phyloP scores from a whole-genome alignment of 495 filamentous ascomycete genomes.

The Aspergillus incahuasiensis region DNA sequence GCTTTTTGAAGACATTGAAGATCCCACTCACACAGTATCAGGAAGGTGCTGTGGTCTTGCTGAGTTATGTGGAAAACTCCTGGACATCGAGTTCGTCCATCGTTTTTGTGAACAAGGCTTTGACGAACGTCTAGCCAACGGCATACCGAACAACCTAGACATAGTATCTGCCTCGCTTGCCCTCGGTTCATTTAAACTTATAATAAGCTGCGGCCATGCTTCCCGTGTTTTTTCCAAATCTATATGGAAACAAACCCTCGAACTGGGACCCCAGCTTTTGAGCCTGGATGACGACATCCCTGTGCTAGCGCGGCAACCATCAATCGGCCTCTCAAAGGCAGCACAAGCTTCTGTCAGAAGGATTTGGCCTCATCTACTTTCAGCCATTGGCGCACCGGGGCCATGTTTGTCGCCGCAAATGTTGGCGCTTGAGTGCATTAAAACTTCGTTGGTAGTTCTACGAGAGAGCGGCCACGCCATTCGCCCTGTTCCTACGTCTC shows the following conservation, averaged over 20 bases:
- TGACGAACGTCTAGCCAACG: constrained; percentile 57
- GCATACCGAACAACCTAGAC: constrained; percentile 27
- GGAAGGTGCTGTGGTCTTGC: constrained; percentile 51
- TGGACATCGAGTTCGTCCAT: constrained; percentile 58
- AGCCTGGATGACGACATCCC: constrained; percentile 25
- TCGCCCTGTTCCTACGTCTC: constrained; percentile 17
- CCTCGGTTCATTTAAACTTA: constrained; percentile 31
- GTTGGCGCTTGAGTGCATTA: constrained; percentile 30
- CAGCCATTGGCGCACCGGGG: constrained; percentile 15
- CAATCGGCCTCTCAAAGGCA: constrained; percentile 24
- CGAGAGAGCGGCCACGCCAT: constrained; percentile 27
- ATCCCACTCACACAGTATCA: constrained; percentile 43
- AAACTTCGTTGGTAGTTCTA: constrained; percentile 20
- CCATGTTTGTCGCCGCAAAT: constrained; percentile 29
- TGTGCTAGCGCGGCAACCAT: constrained; percentile 14
- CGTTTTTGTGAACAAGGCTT: constrained; percentile 75
- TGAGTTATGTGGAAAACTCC: constrained; percentile 69
- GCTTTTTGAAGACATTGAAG: constrained; percentile 77
- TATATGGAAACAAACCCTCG: constrained; percentile 34
- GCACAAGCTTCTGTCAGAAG: constrained; percentile 29
- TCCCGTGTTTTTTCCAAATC: constrained; percentile 24
- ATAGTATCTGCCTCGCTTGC: constrained; percentile 27
- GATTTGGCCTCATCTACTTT: constrained; percentile 19
- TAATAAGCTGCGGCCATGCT: constrained; percentile 20
- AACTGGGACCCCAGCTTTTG: constrained; percentile 24